Evolutionary conservation across 2,329 filamentous ascomycete genomes (phyloP), one percentile per base, ranked within the genome.

Genomic region (Bretziella fagacearum): DNA sequence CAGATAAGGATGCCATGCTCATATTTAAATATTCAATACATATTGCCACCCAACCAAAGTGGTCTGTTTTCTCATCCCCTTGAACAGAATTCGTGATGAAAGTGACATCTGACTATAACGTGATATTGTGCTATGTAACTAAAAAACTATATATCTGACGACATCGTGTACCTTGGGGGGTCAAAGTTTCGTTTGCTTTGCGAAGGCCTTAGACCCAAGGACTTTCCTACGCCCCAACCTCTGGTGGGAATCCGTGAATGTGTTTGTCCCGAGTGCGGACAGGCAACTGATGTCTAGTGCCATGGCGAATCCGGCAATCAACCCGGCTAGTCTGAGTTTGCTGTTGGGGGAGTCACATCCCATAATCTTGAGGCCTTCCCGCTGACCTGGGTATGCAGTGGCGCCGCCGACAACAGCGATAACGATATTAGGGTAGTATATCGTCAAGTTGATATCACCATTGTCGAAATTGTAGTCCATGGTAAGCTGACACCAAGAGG

Each of bases 281-380:
- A 36, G 4, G 10, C 27, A 35, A 17, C 46, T 48, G 7, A 48
- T 29, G 13, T 48, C 46, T 15, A 48, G n/a, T 15, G 15, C 23
- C 39, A 48, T 17, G 15, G 35, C 36, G 15, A 48, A 48, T 17
- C 26, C 27, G 3, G 46, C 37, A 6, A 48, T 48, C 3, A 48
- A 4, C 7, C 46, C 46, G 2, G 39, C 46, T 10, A 48, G 23
- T 15, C 32, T 35, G n/a, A 29, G 6, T 22, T 44, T 48, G 10
- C 23, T 26, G 18, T 18, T 29, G 11, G 27, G 27, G 7, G 17
- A 18, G 15, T 48, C 46, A 42, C 39, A 48, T 4, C 46, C 46
- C 46, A 48, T 36, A 40, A 48, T 44, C 29, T 37, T 42, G 15
- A 48, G 39, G 2, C 18, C 39, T 8, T 48, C 46, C 10, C 23